Evolutionary conservation across 179 eudicot genomes (phyloP), one percentile per base, ranked within the genome.

Genomic region (Silene vulgaris): DNA sequence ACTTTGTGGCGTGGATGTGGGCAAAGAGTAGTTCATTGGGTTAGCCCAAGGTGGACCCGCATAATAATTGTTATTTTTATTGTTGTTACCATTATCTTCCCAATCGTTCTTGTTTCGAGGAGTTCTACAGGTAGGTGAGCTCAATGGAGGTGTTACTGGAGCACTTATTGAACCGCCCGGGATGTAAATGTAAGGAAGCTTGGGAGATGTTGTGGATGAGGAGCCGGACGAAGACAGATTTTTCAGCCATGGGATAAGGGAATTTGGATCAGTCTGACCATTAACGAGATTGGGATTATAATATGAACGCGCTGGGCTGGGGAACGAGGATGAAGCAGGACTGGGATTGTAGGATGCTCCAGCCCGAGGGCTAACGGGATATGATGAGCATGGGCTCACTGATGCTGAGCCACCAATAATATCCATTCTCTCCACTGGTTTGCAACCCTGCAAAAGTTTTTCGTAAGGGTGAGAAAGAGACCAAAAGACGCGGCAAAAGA

Each of bases 231-330:
- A 85, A 2, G 87, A 91, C 29, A 92, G 88, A 76, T 90, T 90
- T 78, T 90, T 90, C 7, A 92, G 89, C 97, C 97, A 92, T 28
- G 97, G 97, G 69, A 92, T 92, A 9, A 86, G 85, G 57, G 85
- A 86, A 73, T 86, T 86, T 50, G 87, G 83, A 74, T 86, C 86
- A 4, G 85, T 37, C 21, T 72, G 75, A 66, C 77, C 80, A 14
- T 80, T 83, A 65, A 72, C 28, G 48, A 52, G 63, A 71, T 71
- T 78, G 35, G 84, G 81, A 60, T 77, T 50, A 62, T 69, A 84
- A 37, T 75, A 83, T 16, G 89, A 82, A 63, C 86, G 84, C 40
- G 79, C 78, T 0, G 89, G 85, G 68, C 87, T 85, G 0, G 87
- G 85, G 75, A 80, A 80, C 19, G 87, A 85, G n/a, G 87, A 85